These are phyloP conservation scores for Pythium myriotylum DNA, from an alignment of 352 stramenopile genomes.

Conservation along the genomic window DNA sequence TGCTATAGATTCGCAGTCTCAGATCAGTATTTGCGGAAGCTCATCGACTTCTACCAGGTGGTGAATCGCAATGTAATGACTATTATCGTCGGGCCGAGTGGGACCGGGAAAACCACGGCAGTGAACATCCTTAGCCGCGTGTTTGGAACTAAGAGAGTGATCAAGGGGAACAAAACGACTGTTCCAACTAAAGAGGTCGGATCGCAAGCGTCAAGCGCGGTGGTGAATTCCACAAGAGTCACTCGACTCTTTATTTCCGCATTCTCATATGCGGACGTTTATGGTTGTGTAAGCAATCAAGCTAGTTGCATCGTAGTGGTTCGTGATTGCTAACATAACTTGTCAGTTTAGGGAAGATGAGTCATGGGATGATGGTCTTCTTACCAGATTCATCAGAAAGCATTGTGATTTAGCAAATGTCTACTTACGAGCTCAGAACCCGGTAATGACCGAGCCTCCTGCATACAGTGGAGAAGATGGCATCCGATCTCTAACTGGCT, in stretches of 20 bases:
- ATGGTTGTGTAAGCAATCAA: conserved; percentile 41
- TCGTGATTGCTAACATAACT: not conserved
- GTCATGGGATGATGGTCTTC: conserved; percentile 60
- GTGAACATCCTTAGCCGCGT: conserved; percentile 46
- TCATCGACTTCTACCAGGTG: conserved; percentile 63
- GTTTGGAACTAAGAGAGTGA: conserved; percentile 10
- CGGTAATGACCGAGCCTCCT: too few species aligned
- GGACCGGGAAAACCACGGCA: conserved; percentile 64
- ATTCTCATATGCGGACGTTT: conserved; percentile 50
- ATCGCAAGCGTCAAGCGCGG: too few species aligned
- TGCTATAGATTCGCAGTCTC: conserved; percentile 16
- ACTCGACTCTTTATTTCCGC: conserved; percentile 47
- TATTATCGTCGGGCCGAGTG: conserved; percentile 49
- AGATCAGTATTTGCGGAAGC: conserved; percentile 51
- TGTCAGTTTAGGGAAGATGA: conserved; percentile 23
- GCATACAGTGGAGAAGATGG: too few species aligned
- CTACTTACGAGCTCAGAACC: not conserved
- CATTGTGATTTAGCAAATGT: conserved; percentile 28
- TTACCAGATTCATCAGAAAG: conserved; percentile 59
- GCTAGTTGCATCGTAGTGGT: not conserved
- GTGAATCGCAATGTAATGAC: conserved; percentile 39
- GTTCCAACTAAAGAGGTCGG: too few species aligned
- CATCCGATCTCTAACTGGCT: too few species aligned
- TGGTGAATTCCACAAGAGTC: conserved; percentile 15
- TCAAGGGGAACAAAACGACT: too few species aligned